Evolutionary conservation across 345 rosid genomes (phyloP).

Genomic region (Physaria fendleri): DNA sequence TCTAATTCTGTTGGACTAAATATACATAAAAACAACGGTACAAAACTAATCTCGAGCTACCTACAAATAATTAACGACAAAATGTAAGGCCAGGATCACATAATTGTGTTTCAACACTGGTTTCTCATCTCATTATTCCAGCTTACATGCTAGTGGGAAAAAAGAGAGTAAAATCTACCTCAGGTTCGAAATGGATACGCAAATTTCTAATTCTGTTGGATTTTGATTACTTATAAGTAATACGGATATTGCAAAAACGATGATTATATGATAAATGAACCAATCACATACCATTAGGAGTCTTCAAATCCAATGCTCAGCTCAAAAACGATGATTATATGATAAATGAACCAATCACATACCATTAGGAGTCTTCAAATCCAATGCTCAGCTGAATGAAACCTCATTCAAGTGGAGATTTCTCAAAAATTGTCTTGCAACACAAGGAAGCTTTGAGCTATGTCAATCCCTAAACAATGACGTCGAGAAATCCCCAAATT

Average conservation of each 20-base stretch:
- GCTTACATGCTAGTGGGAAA: background rate
- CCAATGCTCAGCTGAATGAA: background rate
- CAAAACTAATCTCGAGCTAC: background rate
- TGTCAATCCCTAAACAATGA: background rate
- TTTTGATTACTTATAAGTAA: background rate
- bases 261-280: background rate
- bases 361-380: background rate
- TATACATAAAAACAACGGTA: background rate
- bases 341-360: background rate
- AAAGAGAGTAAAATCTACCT: background rate
- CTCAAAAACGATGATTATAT: background rate
- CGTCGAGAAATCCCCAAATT: background rate
- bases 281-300: background rate
- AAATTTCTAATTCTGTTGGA: background rate
- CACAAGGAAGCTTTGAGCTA: conserved; percentile 10
- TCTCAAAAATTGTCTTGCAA: conserved; percentile 1
- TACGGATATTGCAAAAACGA: background rate
- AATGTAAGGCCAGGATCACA: background rate
- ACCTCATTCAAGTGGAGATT: background rate
- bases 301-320: background rate
- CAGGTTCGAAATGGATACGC: background rate
- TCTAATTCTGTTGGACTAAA: background rate
- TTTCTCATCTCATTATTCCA: background rate
- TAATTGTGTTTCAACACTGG: no score
- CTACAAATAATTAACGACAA: background rate